Base-by-base conservation (phyloP, 441 rosid species). In the Flueggea neowawraea region DNA sequence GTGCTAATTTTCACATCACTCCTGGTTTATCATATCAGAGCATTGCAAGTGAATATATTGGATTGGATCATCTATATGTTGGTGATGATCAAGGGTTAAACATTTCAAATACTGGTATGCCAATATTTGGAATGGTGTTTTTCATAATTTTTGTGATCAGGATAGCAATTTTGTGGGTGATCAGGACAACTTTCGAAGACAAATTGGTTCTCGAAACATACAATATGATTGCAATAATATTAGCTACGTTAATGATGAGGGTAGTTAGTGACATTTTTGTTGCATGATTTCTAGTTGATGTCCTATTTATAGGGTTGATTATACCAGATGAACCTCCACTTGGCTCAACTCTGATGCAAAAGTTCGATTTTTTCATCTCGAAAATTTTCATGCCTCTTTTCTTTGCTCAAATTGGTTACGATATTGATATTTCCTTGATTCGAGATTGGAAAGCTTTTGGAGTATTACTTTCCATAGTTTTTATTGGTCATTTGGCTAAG, bases 291-390 rank as follows among this genome's bases (percentile, higher is more conserved):
- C 50, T 67, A 32, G 1, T 60, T 1, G 66, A 57, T 10, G 65
- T 67, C 33, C 58, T 77, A 4, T 14, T 77, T 15, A 39, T 68
- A 49, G 81, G 81, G 2, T 49, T 74, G 45, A 68, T 62, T 10
- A 51, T 77, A 17, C 81, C 81, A 6, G 73, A 58, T 0, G 81
- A 75, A 22, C 75, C 71, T 4, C 75, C 75, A 4, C 12, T 77
- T 7, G 78, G 78, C 11, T 62, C 81, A 7, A 58, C 71, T 28
- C 13, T 77, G 28, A 67, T 73, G n/a, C 75, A 77, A 58, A 77
- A 61, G 61, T 68, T 64, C 17, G 73, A 73, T 9, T 57, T 73
- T 28, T 61, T 77, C 55, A 57, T 70, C 14, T 17, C 53, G 11
- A 31, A 70, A n/a, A 28, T 77, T 49, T 65, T 77, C 13, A 36